These are phyloP conservation scores for Aspergillus fructus DNA, from an alignment of 2,329 filamentous ascomycete genomes.

Conservation along the genomic window DNA sequence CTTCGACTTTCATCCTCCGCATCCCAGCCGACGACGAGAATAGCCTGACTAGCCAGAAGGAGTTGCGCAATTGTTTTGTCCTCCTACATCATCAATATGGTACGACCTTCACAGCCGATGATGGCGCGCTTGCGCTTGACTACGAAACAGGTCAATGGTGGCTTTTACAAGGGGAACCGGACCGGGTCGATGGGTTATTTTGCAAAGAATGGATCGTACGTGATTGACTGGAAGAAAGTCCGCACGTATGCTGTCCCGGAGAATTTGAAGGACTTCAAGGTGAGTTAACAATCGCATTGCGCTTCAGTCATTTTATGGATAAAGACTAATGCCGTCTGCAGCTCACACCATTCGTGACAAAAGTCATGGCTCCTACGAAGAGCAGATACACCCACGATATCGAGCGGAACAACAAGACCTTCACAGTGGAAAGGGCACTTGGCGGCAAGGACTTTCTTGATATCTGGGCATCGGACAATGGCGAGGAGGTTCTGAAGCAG, in stretches of 20 bases:
- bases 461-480: slow-evolving; percentile 38
- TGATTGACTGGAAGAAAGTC: slow-evolving; percentile 82
- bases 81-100: slow-evolving; percentile 31
- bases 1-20: slow-evolving; percentile 23
- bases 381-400: slow-evolving; percentile 34
- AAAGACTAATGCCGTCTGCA: slow-evolving; percentile 39
- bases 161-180: slow-evolving; percentile 95
- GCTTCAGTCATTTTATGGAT: not conserved
- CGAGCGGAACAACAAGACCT: slow-evolving; percentile 25
- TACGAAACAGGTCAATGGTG: slow-evolving; percentile 88
- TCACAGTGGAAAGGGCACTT: slow-evolving; percentile 31
- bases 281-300: slow-evolving; percentile 36
- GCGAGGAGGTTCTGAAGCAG: slow-evolving; percentile 30
- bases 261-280: slow-evolving; percentile 68
- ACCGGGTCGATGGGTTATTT: slow-evolving; percentile 87
- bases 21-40: slow-evolving; percentile 19
- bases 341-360: slow-evolving; percentile 49
- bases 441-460: slow-evolving; percentile 39
- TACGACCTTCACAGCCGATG: slow-evolving; percentile 53
- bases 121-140: slow-evolving; percentile 76
- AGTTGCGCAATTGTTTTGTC: not conserved
- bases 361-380: slow-evolving; percentile 39
- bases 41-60: not conserved
- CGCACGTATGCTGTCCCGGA: slow-evolving; percentile 84
- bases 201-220: slow-evolving; percentile 59